These are phyloP conservation scores for Centaurea solstitialis DNA, from an alignment of 129 eudicot genomes.

Conservation along the genomic window DNA sequence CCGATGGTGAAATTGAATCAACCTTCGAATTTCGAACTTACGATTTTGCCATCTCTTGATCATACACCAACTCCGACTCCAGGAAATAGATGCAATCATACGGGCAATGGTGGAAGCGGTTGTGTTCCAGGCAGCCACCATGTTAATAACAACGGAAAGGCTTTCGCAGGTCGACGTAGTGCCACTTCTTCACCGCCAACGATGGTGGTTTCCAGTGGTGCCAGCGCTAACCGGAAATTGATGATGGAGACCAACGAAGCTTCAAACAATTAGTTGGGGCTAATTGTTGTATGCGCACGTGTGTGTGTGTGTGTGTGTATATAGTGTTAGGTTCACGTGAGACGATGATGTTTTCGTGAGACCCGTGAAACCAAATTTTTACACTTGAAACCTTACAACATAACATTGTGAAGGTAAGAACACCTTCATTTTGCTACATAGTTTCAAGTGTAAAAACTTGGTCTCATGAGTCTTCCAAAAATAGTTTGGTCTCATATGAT, in stretches of 20 bases:
- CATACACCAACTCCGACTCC: conserved; percentile 4
- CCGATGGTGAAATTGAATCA: neutral
- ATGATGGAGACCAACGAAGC: conserved; percentile 12
- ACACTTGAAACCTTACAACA: too few relatives aligned
- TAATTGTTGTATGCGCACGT: too few relatives aligned
- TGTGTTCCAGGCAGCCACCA: neutral
- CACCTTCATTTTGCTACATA: too few relatives aligned
- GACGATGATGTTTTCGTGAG: too few relatives aligned
- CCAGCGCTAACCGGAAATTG: conserved; percentile 14
- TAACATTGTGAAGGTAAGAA: too few relatives aligned
- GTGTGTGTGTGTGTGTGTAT: too few relatives aligned
- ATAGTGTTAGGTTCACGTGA: too few relatives aligned
- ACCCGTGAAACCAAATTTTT: too few relatives aligned
- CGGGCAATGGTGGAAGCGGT: conserved; percentile 3
- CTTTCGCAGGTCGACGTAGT: neutral
- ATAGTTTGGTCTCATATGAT: too few relatives aligned
- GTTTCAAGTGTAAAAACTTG: too few relatives aligned
- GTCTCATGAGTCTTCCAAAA: too few relatives aligned
- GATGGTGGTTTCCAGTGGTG: neutral
- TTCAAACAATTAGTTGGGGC: neutral
- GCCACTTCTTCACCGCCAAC: neutral
- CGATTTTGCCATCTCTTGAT: conserved; percentile 15
- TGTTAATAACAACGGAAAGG: neutral
- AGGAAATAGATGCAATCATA: conserved; percentile 24
- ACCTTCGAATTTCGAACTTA: neutral